Base-by-base conservation (phyloP, 177 flowering plant genomes). In the Vitis hybrid region DNA sequence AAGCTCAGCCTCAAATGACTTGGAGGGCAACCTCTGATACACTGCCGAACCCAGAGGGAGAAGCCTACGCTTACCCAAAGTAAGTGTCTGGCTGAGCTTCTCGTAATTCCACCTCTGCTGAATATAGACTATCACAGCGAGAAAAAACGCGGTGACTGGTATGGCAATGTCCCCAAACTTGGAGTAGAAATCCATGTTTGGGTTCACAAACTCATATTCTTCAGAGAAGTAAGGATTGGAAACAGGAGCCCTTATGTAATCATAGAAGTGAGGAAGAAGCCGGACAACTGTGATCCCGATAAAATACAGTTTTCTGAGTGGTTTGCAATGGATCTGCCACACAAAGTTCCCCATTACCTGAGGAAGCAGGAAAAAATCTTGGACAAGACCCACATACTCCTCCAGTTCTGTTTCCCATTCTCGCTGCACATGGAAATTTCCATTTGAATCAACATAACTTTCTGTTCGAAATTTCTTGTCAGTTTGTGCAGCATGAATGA, bases 331-430 rank as follows among this genome's bases (percentile, higher is more conserved):
- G 18, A 82, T 83, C 77, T 85, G 87, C 98, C 97, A 94, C 22
- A 90, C 16, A 3, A 89, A 5, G 75, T 90, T 94, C 39, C 91
- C 96, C 19, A 94, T 82, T 31, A 92, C 82, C 71, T 94, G 97
- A 57, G 98, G 97, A 67, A 94, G 88, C 67, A 94, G 76, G 81
- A 89, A 94, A 60, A 94, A 86, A 67, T 92, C 97, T 74, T 94
- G 94, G 67, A 87, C 82, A 29, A 92, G 88, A 69, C 98, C 98
- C 14, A 86, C 71, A 74, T 94, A 92, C 82, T 92, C 97, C 73
- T 88, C 88, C 7, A 92, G 80, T 70, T 86, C 76, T 10, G 79
- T 82, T 77, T 83, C 86, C 98, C 97, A 92, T 63, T 75, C 82
- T n/a, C 59, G 67, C 13, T 73, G 34, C 10, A 65, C 67, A 58